phyloP scores from a whole-genome alignment of 2,329 filamentous ascomycete species.

The Ophiostoma tasmaniense region DNA sequence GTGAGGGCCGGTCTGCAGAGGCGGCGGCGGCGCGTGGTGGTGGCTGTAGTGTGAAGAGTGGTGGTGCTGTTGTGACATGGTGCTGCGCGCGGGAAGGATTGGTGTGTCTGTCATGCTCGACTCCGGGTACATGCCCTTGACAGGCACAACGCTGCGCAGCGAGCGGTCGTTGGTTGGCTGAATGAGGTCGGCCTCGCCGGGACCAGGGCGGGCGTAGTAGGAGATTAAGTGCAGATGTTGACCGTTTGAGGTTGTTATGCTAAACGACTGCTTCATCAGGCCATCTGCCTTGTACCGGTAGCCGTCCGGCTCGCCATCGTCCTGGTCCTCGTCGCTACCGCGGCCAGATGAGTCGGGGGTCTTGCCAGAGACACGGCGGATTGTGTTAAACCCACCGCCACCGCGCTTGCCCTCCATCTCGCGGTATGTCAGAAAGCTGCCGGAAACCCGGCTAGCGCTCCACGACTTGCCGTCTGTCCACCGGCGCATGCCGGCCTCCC shows the following conservation, averaged over 20 bases:
- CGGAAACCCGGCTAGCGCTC: slow-evolving; percentile 94
- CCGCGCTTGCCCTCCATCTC: slow-evolving; percentile 99
- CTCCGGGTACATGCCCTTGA: slow-evolving; percentile 95
- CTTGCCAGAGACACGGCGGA: slow-evolving; percentile 55
- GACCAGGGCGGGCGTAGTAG: slow-evolving; percentile 80
- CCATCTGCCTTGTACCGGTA: slow-evolving; percentile 95
- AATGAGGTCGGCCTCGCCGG: slow-evolving; percentile 61
- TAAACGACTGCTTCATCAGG: slow-evolving; percentile 99
- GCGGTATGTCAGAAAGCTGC: slow-evolving; percentile 92
- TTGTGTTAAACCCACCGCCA: slow-evolving; percentile 63
- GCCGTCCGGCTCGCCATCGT: slow-evolving; percentile 77
- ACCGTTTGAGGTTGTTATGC: slow-evolving; percentile 81
- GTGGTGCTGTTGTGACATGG: slow-evolving; percentile 14
- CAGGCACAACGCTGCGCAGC: slow-evolving; percentile 72
- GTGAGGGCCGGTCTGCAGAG: slow-evolving; percentile 14
- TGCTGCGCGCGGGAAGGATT: background rate
- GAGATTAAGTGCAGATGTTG: slow-evolving; percentile 97
- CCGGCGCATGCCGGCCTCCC: slow-evolving; percentile 93
- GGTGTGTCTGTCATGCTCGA: slow-evolving; percentile 66
- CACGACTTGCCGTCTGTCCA: slow-evolving; percentile 99
- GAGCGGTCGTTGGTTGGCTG: slow-evolving; percentile 75
- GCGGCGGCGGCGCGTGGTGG: slow-evolving; percentile 16
- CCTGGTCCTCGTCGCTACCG: slow-evolving; percentile 76
- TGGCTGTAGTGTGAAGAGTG: slow-evolving; percentile 19
- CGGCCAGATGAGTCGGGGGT: slow-evolving; percentile 69